These are phyloP conservation scores for Beta vulgaris DNA, from an alignment of 148 eudicot species.

Conservation along the genomic window DNA sequence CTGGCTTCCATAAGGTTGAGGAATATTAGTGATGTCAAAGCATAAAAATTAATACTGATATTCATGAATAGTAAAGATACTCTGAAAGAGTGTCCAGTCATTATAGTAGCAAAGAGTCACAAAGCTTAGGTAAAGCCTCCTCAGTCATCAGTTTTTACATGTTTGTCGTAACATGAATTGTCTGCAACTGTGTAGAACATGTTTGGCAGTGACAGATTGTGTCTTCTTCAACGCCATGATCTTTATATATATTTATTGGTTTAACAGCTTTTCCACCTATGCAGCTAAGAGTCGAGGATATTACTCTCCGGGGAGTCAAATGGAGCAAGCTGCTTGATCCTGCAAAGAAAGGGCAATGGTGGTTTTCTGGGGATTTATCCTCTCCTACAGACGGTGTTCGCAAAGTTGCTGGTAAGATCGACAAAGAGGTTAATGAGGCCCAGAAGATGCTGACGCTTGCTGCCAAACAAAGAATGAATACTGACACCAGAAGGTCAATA, in stretches of 20 bases:
- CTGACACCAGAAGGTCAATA: conserved; percentile 87
- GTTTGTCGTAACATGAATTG: neutral
- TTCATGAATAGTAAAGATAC: neutral
- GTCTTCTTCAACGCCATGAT: neutral
- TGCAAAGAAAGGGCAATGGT: conserved; percentile 90
- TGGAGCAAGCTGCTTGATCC: conserved; percentile 93
- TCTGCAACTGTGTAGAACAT: neutral
- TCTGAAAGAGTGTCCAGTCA: neutral
- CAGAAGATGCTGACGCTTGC: conserved; percentile 90
- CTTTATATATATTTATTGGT: neutral
- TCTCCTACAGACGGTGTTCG: conserved; percentile 39
- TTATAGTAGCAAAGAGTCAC: neutral
- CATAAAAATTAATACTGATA: neutral
- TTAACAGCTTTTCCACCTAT: neutral
- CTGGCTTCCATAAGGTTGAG: no score
- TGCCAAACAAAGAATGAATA: conserved; percentile 84
- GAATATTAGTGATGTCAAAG: neutral
- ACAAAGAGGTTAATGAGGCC: conserved; percentile 68
- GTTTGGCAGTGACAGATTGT: neutral
- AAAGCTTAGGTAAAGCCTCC: neutral
- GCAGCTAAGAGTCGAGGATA: conserved; percentile 72
- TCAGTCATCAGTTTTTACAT: neutral
- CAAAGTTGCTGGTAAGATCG: conserved; percentile 65
- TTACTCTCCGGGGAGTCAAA: conserved; percentile 61
- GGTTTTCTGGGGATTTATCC: conserved; percentile 67